A percentile compares a stretch with the other conserved stretches of the same genome.
phyloP scores from a whole-genome alignment of 805 yeast species.

The Candida schatavii region DNA sequence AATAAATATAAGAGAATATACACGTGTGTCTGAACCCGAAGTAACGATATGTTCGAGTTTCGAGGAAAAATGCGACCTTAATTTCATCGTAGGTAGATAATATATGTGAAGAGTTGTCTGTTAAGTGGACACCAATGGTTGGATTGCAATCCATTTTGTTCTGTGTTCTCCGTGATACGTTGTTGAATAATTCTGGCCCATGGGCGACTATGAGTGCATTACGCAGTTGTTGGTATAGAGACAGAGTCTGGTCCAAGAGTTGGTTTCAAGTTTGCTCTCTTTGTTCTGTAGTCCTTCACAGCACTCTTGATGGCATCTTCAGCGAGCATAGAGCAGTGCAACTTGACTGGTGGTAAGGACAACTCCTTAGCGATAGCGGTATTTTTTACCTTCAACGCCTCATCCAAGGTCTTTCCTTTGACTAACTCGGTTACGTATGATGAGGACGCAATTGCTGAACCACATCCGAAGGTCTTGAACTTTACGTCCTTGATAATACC shows the following conservation, averaged over 20 bases:
- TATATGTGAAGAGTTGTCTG: too few relatives aligned
- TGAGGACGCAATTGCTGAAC: constrained; percentile 94
- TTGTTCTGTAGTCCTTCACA: constrained; percentile 87
- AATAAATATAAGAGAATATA: too few relatives aligned
- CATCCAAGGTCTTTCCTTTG: constrained; percentile 90
- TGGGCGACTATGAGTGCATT: too few relatives aligned
- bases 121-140: too few relatives aligned
- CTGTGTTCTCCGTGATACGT: too few relatives aligned
- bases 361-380: constrained; percentile 93
- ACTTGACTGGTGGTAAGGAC: constrained; percentile 92
- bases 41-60: too few relatives aligned
- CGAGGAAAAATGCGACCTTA: too few relatives aligned
- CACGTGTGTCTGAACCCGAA: too few relatives aligned
- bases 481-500: constrained; percentile 94
- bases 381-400: constrained; percentile 89
- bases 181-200: too few relatives aligned
- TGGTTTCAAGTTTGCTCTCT: constrained; percentile 54
- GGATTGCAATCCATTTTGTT: too few relatives aligned
- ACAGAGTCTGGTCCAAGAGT: constrained; percentile 63
- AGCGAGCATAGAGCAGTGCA: constrained; percentile 98
- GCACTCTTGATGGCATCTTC: constrained; percentile 99
- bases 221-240: constrained; percentile 12
- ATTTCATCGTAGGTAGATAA: too few relatives aligned
- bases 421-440: constrained; percentile 94
- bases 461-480: constrained; percentile 99